Evolutionary conservation across 1,284 basidiomycete genomes (phyloP).

Genomic region (Acaromyces ingoldii): DNA sequence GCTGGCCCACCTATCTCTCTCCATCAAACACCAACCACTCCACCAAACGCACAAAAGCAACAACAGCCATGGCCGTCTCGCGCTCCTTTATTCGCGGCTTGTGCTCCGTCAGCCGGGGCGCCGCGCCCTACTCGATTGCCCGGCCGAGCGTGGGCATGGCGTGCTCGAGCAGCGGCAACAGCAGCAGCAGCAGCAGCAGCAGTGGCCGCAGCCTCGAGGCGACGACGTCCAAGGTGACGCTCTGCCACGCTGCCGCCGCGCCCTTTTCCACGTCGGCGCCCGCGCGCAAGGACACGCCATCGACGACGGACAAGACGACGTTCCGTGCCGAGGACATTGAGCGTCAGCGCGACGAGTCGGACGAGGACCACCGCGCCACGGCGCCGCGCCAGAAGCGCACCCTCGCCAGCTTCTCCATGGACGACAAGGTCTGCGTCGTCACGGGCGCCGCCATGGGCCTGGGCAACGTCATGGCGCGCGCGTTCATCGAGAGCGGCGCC

Average conservation of each 20-base stretch:
- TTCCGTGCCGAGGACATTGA: slow-evolving; percentile 16
- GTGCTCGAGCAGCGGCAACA: background rate
- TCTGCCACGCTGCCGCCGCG: background rate
- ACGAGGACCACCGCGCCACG: slow-evolving; percentile 38
- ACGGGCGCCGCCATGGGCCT: slow-evolving; percentile 86
- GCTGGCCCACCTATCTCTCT: too few relatives aligned
- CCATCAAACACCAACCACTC: too few relatives aligned
- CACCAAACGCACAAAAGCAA: too few relatives aligned
- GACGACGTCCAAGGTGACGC: too few relatives aligned
- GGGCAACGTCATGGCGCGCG: slow-evolving; percentile 55
- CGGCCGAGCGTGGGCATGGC: background rate
- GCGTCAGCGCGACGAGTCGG: slow-evolving; percentile 20
- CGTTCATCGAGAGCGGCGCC: slow-evolving; percentile 83
- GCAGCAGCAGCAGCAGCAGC: too few relatives aligned
- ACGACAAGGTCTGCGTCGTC: slow-evolving; percentile 73
- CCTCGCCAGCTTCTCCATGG: slow-evolving; percentile 37
- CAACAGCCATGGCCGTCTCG: slow-evolving; percentile 6
- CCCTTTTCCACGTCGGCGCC: background rate
- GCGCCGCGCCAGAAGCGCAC: slow-evolving; percentile 32
- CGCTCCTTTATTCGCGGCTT: slow-evolving; percentile 1
- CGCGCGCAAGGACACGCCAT: background rate
- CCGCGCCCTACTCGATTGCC: background rate
- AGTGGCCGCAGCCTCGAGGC: too few relatives aligned
- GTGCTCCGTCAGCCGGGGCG: background rate
- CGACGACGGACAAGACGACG: background rate